phyloP scores from a whole-genome alignment of 106 monocot genomes.

The Phalaenopsis aphrodite region DNA sequence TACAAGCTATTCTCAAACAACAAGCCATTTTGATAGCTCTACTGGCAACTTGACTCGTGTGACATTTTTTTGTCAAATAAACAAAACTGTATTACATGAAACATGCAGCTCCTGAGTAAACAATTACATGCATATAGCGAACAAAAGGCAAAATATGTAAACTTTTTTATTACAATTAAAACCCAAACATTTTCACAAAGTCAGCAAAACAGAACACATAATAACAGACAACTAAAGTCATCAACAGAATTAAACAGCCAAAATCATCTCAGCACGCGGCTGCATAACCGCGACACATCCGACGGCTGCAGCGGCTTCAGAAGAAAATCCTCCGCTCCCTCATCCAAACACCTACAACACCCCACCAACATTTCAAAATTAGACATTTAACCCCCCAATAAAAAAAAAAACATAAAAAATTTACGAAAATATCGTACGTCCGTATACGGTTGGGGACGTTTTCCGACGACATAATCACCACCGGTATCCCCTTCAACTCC shows the following conservation, averaged over 20 bases:
- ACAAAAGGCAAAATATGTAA: too few species aligned
- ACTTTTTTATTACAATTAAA: background rate
- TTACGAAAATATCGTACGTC: constrained; percentile 15
- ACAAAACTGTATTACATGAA: too few species aligned
- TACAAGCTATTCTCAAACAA: too few species aligned
- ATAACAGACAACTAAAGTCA: background rate
- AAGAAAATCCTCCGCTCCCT: constrained; percentile 76
- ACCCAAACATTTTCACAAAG: background rate
- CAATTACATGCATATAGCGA: too few species aligned
- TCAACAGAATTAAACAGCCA: background rate
- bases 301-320: constrained; percentile 67
- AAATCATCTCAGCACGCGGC: constrained; percentile 28
- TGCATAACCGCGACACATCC: constrained; percentile 50
- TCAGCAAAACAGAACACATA: background rate
- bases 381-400: background rate
- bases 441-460: constrained; percentile 46
- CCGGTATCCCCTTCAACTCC: constrained; percentile 5
- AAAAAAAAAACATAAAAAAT: background rate
- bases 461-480: constrained; percentile 27
- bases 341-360: constrained; percentile 47
- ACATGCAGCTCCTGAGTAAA: too few species aligned
- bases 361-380: background rate
- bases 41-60: too few species aligned
- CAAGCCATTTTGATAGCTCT: too few species aligned
- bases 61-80: too few species aligned